Percentiles rank a stretch among this genome's conserved stretches.
Evolutionary conservation across 805 yeast genomes (phyloP).

Genomic region (Cyberlindnera maritima): DNA sequence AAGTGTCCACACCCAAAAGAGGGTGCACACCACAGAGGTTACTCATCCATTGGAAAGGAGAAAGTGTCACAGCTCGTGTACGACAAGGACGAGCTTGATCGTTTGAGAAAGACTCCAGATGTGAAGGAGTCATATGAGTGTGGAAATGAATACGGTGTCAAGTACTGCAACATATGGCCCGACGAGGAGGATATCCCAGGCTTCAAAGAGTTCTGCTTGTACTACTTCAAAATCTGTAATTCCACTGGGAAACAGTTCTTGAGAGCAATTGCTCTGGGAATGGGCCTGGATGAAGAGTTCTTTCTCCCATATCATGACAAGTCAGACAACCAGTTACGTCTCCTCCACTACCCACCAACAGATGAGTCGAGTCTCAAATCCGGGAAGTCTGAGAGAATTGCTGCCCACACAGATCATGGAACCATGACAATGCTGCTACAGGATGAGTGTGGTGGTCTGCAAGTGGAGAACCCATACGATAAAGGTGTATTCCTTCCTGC

Average conservation of each 20-base stretch:
- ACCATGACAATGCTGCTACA: slow-evolving; percentile 27
- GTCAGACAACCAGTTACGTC: slow-evolving; percentile 25
- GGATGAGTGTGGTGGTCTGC: slow-evolving; percentile 27
- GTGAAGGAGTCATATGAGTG: slow-evolving; percentile 29
- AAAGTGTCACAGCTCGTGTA: slow-evolving; percentile 30
- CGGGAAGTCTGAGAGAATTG: slow-evolving; percentile 27
- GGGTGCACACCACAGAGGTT: slow-evolving; percentile 30
- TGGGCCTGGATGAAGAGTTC: slow-evolving; percentile 23
- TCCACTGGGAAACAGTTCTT: slow-evolving; percentile 17
- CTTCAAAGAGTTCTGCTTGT: slow-evolving; percentile 22
- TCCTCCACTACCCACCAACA: slow-evolving; percentile 27
- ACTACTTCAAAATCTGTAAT: slow-evolving; percentile 21
- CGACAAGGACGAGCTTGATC: slow-evolving; percentile 15
- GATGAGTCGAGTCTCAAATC: slow-evolving; percentile 15
- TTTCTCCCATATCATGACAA: slow-evolving; percentile 22
- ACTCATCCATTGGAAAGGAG: slow-evolving; percentile 28
- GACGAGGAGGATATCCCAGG: slow-evolving; percentile 25
- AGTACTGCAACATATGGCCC: slow-evolving; percentile 28
- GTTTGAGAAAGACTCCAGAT: slow-evolving; percentile 24
- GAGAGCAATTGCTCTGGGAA: slow-evolving; percentile 26
- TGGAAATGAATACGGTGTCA: slow-evolving; percentile 20
- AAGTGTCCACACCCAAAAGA: slow-evolving; percentile 28
- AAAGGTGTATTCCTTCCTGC: slow-evolving; percentile 22
- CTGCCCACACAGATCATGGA: slow-evolving; percentile 29
- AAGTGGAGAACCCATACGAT: slow-evolving; percentile 22